Evolutionary conservation across 2,329 filamentous ascomycete species (phyloP).

Genomic region (Monosporascus ibericus): DNA sequence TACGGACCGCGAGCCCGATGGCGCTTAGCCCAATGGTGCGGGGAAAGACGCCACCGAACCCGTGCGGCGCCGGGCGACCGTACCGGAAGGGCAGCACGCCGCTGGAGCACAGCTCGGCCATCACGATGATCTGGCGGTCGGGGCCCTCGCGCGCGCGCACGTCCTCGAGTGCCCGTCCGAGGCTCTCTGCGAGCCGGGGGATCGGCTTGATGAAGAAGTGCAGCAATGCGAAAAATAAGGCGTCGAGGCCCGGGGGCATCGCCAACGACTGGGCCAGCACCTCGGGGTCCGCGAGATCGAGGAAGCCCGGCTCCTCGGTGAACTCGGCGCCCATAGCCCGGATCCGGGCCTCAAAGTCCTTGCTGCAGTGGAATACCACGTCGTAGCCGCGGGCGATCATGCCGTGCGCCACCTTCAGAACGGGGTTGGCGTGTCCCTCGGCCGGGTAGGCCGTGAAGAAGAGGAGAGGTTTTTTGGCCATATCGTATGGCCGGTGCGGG

Average conservation of each 20-base stretch:
- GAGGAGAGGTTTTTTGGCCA: slow-evolving; percentile 15
- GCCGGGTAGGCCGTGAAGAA: slow-evolving; percentile 13
- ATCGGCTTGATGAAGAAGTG: slow-evolving; percentile 28
- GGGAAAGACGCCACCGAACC: slow-evolving; percentile 24
- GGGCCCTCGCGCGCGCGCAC: slow-evolving; percentile 24
- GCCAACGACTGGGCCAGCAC: neutral
- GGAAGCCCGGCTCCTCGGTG: slow-evolving; percentile 8
- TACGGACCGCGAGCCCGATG: slow-evolving; percentile 29
- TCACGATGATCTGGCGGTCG: slow-evolving; percentile 32
- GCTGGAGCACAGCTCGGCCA: slow-evolving; percentile 35
- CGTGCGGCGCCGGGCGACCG: slow-evolving; percentile 32
- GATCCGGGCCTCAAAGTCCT: slow-evolving; percentile 22
- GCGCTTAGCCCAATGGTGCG: slow-evolving; percentile 33
- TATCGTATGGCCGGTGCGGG: too few species aligned
- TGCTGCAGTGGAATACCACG: slow-evolving; percentile 29
- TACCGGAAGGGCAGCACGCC: slow-evolving; percentile 31
- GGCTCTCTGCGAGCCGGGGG: slow-evolving; percentile 23
- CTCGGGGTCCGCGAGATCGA: neutral
- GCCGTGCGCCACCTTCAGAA: slow-evolving; percentile 23
- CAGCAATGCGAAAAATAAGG: slow-evolving; percentile 27
- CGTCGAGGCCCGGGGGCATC: slow-evolving; percentile 8
- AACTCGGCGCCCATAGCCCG: slow-evolving; percentile 29
- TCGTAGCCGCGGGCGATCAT: slow-evolving; percentile 31
- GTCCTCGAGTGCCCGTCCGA: slow-evolving; percentile 29
- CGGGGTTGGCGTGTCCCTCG: slow-evolving; percentile 15